phyloP scores from a whole-genome alignment of 768 basidiomycete genomes.

The Ephemerocybe angulata region DNA sequence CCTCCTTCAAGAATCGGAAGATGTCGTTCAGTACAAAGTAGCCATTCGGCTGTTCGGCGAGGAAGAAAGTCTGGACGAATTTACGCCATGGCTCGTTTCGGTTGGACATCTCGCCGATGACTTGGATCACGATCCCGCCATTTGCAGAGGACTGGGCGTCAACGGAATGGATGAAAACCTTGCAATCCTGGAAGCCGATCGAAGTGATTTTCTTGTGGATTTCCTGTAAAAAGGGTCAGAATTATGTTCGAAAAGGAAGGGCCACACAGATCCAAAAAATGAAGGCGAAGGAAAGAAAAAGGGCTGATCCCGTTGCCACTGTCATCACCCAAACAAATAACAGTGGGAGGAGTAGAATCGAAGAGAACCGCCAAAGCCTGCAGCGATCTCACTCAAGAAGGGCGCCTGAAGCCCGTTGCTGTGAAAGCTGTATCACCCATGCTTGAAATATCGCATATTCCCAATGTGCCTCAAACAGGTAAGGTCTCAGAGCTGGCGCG shows the following conservation, averaged over 20 bases:
- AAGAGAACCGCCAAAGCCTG: too few relatives aligned
- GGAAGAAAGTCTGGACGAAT: slow-evolving; percentile 99
- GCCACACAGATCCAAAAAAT: too few relatives aligned
- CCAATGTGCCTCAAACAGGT: too few relatives aligned
- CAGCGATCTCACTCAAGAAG: too few relatives aligned
- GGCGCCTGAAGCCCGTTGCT: too few relatives aligned
- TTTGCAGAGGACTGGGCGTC: slow-evolving; percentile 95
- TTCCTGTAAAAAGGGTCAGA: slow-evolving; percentile 53
- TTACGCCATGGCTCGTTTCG: slow-evolving; percentile 90
- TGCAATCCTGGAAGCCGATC: slow-evolving; percentile 93
- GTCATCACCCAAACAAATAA: too few relatives aligned
- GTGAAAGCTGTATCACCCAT: too few relatives aligned
- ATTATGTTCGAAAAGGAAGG: neutral
- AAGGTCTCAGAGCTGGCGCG: too few relatives aligned
- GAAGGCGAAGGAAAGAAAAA: too few relatives aligned
- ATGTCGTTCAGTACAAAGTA: slow-evolving; percentile 99
- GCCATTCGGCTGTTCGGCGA: slow-evolving; percentile 97
- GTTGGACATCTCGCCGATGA: slow-evolving; percentile 99
- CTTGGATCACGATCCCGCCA: slow-evolving; percentile 97
- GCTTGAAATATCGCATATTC: too few relatives aligned
- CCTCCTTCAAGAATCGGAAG: slow-evolving; percentile 99
- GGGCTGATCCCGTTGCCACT: too few relatives aligned
- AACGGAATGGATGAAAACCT: slow-evolving; percentile 98
- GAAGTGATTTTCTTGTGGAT: slow-evolving; percentile 95
- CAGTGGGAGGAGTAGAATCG: too few relatives aligned